phyloP scores from a whole-genome alignment of 495 filamentous ascomycete species.

The Podospora pseudopauciseta region DNA sequence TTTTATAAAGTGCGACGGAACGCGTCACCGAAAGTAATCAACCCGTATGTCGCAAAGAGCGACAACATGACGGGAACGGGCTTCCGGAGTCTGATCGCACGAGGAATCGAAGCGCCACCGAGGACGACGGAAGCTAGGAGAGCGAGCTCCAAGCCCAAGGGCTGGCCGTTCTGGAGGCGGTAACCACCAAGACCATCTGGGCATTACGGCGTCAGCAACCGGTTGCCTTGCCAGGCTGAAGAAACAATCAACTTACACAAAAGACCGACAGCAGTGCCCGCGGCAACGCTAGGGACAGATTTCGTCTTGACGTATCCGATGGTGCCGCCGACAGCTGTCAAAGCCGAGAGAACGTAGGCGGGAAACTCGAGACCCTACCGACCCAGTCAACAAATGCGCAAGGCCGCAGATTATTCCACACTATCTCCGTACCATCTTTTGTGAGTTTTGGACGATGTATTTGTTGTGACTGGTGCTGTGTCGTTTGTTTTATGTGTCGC shows the following conservation, averaged over 20 bases:
- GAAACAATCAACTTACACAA: constrained; percentile 39
- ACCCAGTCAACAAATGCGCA: background rate
- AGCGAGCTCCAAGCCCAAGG: constrained; percentile 71
- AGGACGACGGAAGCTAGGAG: constrained; percentile 78
- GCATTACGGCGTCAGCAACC: background rate
- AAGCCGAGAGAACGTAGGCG: constrained; percentile 70
- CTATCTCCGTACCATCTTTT: constrained; percentile 18
- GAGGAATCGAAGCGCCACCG: constrained; percentile 75
- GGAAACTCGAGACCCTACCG: constrained; percentile 35
- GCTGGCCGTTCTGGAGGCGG: constrained; percentile 60
- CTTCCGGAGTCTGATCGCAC: constrained; percentile 76
- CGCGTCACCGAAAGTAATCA: constrained; percentile 59
- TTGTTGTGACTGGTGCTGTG: background rate
- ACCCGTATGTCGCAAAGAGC: constrained; percentile 55
- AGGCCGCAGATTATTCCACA: background rate
- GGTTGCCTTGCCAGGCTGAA: background rate
- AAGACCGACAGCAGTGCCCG: constrained; percentile 75
- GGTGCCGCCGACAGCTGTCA: constrained; percentile 82
- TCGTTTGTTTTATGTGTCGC: background rate
- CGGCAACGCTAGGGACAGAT: constrained; percentile 79
- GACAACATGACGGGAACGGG: constrained; percentile 72
- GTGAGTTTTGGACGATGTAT: constrained; percentile 7
- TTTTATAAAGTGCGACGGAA: constrained; percentile 38
- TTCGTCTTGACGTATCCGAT: constrained; percentile 78
- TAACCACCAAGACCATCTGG: constrained; percentile 64